phyloP scores from a whole-genome alignment of 1,139 yeast species.

The Saccharomyces hybrid region DNA sequence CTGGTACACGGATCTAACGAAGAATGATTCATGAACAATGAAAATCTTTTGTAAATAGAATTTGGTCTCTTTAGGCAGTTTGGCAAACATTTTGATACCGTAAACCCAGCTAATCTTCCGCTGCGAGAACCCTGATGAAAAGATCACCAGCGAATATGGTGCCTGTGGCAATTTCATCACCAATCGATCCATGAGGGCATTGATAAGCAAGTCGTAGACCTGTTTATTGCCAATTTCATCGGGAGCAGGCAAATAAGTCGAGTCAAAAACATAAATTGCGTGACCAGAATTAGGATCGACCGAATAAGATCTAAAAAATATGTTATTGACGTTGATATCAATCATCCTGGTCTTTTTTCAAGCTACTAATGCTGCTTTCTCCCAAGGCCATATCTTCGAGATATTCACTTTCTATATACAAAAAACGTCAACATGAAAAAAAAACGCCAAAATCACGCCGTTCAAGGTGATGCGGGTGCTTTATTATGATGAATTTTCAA shows the following conservation, averaged over 20 bases:
- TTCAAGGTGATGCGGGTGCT: not conserved
- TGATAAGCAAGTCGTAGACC: conserved; percentile 36
- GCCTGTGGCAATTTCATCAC: conserved; percentile 42
- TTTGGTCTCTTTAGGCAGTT: conserved; percentile 53
- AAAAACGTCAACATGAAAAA: not conserved
- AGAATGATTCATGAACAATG: conserved; percentile 89
- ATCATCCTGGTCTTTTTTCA: not conserved
- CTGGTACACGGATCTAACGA: conserved; percentile 73
- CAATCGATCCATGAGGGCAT: conserved; percentile 34
- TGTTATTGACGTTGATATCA: conserved; percentile 36
- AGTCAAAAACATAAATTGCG: conserved; percentile 68
- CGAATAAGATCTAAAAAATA: conserved; percentile 53
- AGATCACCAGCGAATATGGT: conserved; percentile 60
- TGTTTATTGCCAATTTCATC: conserved; percentile 32
- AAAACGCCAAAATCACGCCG: not conserved
- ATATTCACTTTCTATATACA: not conserved
- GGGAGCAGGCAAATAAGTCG: conserved; percentile 61
- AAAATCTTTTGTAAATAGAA: conserved; percentile 55
- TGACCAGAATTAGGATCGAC: conserved; percentile 53
- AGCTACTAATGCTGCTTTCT: not conserved
- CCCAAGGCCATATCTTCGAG: not conserved
- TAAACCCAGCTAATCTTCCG: conserved; percentile 62
- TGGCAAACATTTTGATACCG: conserved; percentile 67
- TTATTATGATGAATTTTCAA: not conserved
- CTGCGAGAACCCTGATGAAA: conserved; percentile 65